Evolutionary conservation across 257 asterid species (phyloP), one percentile per base, ranked within the genome.

Genomic region (Pogostemon cablin): DNA sequence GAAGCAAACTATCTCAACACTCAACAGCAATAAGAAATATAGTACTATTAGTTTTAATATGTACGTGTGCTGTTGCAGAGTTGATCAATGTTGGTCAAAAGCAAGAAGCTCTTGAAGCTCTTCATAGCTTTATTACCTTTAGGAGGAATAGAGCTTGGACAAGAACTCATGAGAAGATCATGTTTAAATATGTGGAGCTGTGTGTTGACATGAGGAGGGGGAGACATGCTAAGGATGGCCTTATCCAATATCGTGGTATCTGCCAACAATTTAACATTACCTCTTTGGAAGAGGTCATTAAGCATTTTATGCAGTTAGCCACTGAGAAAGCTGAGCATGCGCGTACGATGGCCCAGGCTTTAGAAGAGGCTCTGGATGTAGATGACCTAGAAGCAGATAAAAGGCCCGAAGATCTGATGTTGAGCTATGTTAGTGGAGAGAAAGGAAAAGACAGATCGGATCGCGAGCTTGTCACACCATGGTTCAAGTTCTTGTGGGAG

Each of bases 121-220:
- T 92, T 79, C 96, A 90, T 59, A 79, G 90, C 75, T 86, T 90
- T 75, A 90, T 90, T 56, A 90, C 96, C 80, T 84, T 96, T 44
- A 85, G 95, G 86, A 88, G 97, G 84, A 83, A 90, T 66, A 81
- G 97, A 69, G 97, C 98, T 65, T 93, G 98, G 98, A 92, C 95
- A 63, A 90, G 83, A 77, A 82, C 96, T 2, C 97, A 86, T 9
- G 98, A 93, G 80, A 85, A 78, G 65, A 93, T 93, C 61, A 76
- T 93, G 97, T 90, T 88, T 68, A 93, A 93, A 80, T 90, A 90
- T 78, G 93, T 93, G 39, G 98, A 93, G 79, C 81, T 93, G 9
- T 93, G 97, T 76, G 98, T 90, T 59, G 98, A 93, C 69, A 90
- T 88, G 98, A 85, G 95, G 76, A 86, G 93, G 86, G 97, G 98